A percentile compares a stretch with the other conserved stretches of the same genome.
phyloP scores from a whole-genome alignment of 2,329 filamentous ascomycete species.

The Nemania bipapillata region DNA sequence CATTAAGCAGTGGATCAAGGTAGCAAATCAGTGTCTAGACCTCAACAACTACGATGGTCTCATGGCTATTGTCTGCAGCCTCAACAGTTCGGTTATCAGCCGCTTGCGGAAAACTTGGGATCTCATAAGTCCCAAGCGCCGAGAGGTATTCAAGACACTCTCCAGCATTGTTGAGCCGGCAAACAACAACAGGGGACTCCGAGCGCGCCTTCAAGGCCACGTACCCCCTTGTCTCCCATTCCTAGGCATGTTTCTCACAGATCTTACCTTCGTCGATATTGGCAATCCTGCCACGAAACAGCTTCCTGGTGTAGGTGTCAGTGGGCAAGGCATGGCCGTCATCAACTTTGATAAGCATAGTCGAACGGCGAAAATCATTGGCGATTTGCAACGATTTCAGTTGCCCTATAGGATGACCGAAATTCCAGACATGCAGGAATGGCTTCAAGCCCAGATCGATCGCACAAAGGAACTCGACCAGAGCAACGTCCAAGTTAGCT shows the following conservation, averaged over 20 bases:
- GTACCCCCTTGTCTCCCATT: constrained; percentile 94
- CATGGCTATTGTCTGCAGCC: constrained; percentile 94
- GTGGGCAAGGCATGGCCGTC: constrained; percentile 76
- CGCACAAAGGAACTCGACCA: constrained; percentile 73
- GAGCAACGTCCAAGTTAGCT: constrained; percentile 68
- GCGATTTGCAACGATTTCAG: constrained; percentile 94
- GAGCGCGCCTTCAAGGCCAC: constrained; percentile 83
- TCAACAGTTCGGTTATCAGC: constrained; percentile 90
- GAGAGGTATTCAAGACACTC: constrained; percentile 79
- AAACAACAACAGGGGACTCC: constrained; percentile 89
- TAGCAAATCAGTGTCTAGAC: constrained; percentile 85
- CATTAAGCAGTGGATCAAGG: constrained; percentile 99
- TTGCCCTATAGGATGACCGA: constrained; percentile 87
- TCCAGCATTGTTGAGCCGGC: constrained; percentile 88
- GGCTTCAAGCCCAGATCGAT: constrained; percentile 84
- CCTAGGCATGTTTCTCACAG: constrained; percentile 94
- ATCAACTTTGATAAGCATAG: constrained; percentile 99
- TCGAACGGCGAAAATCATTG: constrained; percentile 93
- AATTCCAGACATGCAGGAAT: constrained; percentile 89
- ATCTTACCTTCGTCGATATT: constrained; percentile 94
- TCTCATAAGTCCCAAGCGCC: constrained; percentile 82
- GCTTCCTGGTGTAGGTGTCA: constrained; percentile 66
- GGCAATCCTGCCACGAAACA: constrained; percentile 89
- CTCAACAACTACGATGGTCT: constrained; percentile 95
- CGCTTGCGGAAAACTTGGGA: constrained; percentile 95